Conservation (phyloP, 176 grass and related monocot species). For the Typha latifolia region DNA sequence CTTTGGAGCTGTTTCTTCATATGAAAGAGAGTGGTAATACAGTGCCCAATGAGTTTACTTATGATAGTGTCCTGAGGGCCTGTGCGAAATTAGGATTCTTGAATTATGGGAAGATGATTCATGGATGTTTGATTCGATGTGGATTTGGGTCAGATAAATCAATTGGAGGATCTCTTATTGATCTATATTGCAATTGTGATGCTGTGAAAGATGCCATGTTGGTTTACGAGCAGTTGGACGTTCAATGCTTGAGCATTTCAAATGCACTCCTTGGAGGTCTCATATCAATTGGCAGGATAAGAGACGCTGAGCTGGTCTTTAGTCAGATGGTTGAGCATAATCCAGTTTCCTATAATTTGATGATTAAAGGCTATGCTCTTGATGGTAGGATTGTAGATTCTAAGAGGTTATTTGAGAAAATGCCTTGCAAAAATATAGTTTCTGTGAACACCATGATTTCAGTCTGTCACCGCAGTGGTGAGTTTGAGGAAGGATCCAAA, state of each 20-base stretch:
- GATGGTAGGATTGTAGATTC: conserved; percentile 40
- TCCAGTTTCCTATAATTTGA: conserved; percentile 46
- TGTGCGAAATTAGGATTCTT: conserved; percentile 30
- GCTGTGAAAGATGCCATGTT: conserved; percentile 27
- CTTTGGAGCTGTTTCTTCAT: conserved; percentile 26
- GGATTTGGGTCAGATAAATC: conserved; percentile 31
- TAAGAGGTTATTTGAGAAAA: conserved; percentile 37
- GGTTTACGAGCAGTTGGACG: conserved; percentile 25
- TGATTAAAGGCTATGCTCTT: conserved; percentile 35
- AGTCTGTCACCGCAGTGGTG: conserved; percentile 32
- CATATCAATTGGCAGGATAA: conserved; percentile 19
- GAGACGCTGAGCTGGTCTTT: conserved; percentile 32
- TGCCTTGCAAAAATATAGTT: conserved; percentile 45
- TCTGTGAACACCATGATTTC: conserved; percentile 53
- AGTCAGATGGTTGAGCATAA: conserved; percentile 26
- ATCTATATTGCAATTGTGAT: conserved; percentile 42
- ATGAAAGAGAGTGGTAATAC: conserved; percentile 8
- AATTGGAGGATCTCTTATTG: conserved; percentile 40
- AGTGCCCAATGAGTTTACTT: conserved; percentile 37
- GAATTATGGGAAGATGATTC: conserved; percentile 33
- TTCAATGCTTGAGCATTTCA: conserved; percentile 33
- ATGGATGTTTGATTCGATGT: conserved; percentile 26
- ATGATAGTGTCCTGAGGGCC: conserved; percentile 35
- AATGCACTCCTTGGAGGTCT: conserved; percentile 36
- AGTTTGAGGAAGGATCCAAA: conserved; percentile 36